Base-by-base conservation (phyloP, 2,329 filamentous ascomycete species). In the Phaeophleospora eucalypticola region DNA sequence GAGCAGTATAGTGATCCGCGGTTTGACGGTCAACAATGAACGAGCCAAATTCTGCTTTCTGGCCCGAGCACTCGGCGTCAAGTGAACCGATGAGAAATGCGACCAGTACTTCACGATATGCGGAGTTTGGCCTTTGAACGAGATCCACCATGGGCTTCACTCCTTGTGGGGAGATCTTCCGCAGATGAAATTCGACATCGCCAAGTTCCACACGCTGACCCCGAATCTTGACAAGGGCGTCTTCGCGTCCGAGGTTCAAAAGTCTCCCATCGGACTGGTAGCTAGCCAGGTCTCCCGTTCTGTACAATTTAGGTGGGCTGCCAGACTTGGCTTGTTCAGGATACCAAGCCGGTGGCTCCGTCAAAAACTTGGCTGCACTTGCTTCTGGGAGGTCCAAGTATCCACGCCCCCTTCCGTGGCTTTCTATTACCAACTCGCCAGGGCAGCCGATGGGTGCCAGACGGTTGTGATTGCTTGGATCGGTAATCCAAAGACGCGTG, bases 201-300 rank as follows among this genome's bases (percentile, higher is more conserved):
- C 79, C 77, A 10, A 88, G 75, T 60, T 93, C 87, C 24, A 93
- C 81, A 35, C 85, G 73, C 54, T 89, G 84, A 0, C 88, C 87
- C 27, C 86, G 78, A 9, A 93, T 73, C 62, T 91, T 93, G 43
- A 90, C 73, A 64, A 91, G 86, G 48, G 83, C 83, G 56, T 91
- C 87, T 17, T 82, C 73, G 19, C 87, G 78, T 14, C 86, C 86
- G 8, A 42, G 4, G 16, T 10, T 4, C 3, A 19, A 15, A 3
- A 42, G 18, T 2, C 6, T 33, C 14, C 40, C 40, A 17, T 42
- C 24, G 21, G 27, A 17, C 4, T 42, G 7, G 14, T 42, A 34
- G 3, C 14, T 3, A 15, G n/a, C 40, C 15, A 42, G 15, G 17
- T 42, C 40, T 17, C 40, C 40, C 18, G 40, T 42, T 18, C 15